Evolutionary conservation across 495 filamentous ascomycete species (phyloP).

Genomic region (Beverwykella pulmonaria): DNA sequence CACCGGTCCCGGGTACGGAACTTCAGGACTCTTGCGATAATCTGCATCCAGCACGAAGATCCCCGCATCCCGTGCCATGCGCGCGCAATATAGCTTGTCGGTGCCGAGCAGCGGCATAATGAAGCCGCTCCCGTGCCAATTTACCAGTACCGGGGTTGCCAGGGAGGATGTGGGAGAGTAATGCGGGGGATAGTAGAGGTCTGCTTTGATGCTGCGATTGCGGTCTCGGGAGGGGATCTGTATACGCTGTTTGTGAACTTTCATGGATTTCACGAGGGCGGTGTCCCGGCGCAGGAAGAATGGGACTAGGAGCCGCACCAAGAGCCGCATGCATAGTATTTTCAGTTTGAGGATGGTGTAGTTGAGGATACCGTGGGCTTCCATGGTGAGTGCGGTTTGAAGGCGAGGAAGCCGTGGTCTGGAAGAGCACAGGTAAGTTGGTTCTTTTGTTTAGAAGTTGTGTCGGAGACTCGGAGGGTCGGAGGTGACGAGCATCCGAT

Average conservation of each 20-base stretch:
- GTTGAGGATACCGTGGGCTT: background rate
- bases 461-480: too few relatives aligned
- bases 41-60: constrained; percentile 46
- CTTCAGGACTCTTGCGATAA: constrained; percentile 47
- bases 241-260: constrained; percentile 42
- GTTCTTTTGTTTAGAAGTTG: too few relatives aligned
- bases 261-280: background rate
- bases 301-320: background rate
- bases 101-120: constrained; percentile 42
- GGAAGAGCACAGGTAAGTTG: too few relatives aligned
- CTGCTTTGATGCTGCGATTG: constrained; percentile 50
- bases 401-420: too few relatives aligned
- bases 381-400: constrained; percentile 6
- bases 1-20: constrained; percentile 47
- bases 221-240: constrained; percentile 51
- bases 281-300: background rate
- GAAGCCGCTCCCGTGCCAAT: constrained; percentile 51
- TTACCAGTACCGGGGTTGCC: constrained; percentile 45
- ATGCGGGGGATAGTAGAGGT: constrained; percentile 49
- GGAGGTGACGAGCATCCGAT: too few relatives aligned
- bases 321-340: constrained; percentile 1
- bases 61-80: constrained; percentile 37
- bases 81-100: constrained; percentile 44
- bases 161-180: constrained; percentile 30
- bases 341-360: constrained; percentile 8